Evolutionary conservation across 352 stramenopile species (phyloP).

Genomic region (Achlya hypogyna): DNA sequence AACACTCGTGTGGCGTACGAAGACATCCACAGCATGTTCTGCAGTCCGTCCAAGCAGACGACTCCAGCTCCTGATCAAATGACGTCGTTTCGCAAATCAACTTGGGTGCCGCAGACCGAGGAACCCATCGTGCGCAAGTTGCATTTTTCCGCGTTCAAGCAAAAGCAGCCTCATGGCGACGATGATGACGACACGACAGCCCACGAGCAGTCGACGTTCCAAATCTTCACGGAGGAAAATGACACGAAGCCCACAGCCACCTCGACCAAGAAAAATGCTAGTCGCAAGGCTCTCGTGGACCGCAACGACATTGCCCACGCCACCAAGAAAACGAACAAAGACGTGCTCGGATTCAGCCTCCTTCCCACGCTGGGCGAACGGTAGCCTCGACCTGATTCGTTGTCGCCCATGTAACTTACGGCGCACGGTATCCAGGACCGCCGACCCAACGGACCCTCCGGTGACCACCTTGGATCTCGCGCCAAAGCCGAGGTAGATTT

Average conservation of each 20-base stretch:
- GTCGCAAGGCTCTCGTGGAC: conserved; percentile 50
- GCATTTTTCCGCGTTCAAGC: conserved; percentile 39
- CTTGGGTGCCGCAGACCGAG: conserved; percentile 30
- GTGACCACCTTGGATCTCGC: conserved; percentile 24
- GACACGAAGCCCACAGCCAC: conserved; percentile 20
- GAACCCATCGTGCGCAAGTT: conserved; percentile 73
- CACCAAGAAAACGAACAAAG: conserved; percentile 65
- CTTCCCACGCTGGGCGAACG: neutral
- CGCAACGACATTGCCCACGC: conserved; percentile 56
- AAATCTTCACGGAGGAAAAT: conserved; percentile 26
- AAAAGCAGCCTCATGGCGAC: conserved; percentile 20
- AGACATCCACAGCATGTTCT: conserved; percentile 84
- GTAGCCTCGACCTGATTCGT: neutral
- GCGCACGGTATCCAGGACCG: neutral
- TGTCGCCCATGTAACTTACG: neutral
- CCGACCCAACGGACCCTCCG: conserved; percentile 24
- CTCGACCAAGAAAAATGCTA: neutral
- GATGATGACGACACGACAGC: conserved; percentile 22
- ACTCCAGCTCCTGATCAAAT: conserved; percentile 18
- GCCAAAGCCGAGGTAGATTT: conserved; percentile 26
- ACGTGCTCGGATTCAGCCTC: conserved; percentile 40
- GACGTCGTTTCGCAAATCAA: conserved; percentile 22
- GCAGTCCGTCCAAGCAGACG: conserved; percentile 35
- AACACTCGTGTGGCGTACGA: conserved; percentile 76
- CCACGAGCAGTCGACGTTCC: conserved; percentile 21